Percentiles rank a stretch among this genome's conserved stretches.
Conservation (phyloP, 2,329 filamentous ascomycete species). For the Diaporthe sp. region DNA sequence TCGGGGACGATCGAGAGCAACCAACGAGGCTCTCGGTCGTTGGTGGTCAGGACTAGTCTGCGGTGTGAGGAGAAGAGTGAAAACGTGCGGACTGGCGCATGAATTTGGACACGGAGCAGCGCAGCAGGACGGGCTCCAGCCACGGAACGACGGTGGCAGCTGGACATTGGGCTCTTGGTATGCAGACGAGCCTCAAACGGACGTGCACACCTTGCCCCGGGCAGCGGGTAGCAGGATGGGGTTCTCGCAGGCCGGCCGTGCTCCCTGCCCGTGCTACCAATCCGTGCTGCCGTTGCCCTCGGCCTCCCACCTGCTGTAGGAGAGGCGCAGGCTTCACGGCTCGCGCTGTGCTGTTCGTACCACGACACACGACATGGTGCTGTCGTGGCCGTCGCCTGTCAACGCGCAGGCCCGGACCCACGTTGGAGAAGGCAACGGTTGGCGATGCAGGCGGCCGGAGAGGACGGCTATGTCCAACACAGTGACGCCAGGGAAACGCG, state of each 20-base stretch:
- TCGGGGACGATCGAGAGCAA: neutral
- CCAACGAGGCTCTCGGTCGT: neutral
- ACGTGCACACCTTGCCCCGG: neutral
- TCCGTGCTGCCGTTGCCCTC: neutral
- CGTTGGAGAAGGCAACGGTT: neutral
- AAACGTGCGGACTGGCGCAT: neutral
- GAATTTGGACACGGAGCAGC: neutral
- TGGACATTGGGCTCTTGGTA: neutral
- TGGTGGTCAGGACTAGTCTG: neutral
- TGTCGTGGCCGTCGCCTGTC: neutral
- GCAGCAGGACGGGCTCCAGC: neutral
- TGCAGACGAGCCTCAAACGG: slow-evolving; percentile 7
- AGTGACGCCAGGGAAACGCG: neutral
- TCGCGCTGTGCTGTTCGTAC: neutral
- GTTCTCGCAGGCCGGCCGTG: neutral
- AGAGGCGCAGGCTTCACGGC: neutral
- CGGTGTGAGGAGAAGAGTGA: neutral
- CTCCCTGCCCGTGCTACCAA: neutral
- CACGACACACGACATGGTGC: neutral
- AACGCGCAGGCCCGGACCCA: neutral
- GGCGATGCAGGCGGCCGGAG: neutral
- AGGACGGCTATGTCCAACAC: neutral
- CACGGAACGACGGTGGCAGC: neutral
- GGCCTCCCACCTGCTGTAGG: neutral
- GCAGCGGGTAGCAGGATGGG: slow-evolving; percentile 6